phyloP scores from a whole-genome alignment of 345 rosid species.

The Populus tremula region DNA sequence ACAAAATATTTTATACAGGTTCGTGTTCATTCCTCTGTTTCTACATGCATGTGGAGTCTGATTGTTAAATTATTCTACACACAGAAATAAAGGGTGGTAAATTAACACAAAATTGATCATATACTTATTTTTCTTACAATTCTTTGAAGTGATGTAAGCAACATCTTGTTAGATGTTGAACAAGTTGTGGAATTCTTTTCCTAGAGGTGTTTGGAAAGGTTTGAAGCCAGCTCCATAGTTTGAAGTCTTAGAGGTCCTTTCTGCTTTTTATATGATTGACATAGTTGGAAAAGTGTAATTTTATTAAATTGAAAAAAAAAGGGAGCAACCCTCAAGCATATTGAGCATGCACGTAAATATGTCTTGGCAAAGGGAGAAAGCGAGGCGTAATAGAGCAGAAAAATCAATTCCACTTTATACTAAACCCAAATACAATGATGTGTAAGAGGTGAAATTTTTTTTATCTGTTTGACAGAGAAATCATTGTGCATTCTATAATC shows the following conservation, averaged over 20 bases:
- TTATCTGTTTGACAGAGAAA: not conserved
- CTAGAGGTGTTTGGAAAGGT: not conserved
- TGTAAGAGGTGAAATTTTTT: not conserved
- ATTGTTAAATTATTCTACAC: not conserved
- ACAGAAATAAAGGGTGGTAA: not conserved
- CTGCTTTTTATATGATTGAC: not conserved
- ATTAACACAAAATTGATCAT: not conserved
- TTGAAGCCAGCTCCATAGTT: not conserved
- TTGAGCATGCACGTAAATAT: not conserved
- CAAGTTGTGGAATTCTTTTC: not conserved
- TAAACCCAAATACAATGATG: not conserved
- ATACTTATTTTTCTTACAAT: not conserved
- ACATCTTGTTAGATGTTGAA: not conserved
- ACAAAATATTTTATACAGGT: slow-evolving; percentile 98
- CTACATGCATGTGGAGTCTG: not conserved
- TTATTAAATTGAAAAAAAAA: not conserved
- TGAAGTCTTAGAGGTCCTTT: not conserved
- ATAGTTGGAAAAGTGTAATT: not conserved
- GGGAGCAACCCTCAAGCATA: not conserved
- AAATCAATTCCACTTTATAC: not conserved
- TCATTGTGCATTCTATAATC: not conserved
- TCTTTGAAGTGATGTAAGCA: not conserved
- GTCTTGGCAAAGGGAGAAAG: not conserved
- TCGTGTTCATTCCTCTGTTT: slow-evolving; percentile 12
- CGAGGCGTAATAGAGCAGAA: not conserved